Evolutionary conservation across 2,329 filamentous ascomycete genomes (phyloP), one percentile per base, ranked within the genome.

Genomic region (Fulvia fulva): DNA sequence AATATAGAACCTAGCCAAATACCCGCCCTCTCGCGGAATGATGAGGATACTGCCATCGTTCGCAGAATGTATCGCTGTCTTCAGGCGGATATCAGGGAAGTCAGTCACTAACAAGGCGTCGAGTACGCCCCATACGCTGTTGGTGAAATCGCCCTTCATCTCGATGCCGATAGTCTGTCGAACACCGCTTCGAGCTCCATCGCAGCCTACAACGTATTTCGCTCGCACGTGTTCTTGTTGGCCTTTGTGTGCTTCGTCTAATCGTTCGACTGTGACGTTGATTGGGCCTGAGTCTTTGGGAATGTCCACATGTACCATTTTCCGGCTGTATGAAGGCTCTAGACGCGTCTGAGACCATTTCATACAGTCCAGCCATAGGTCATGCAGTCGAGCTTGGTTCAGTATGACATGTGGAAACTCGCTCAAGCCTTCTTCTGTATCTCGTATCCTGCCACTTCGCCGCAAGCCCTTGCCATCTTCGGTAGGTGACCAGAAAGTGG

Each of bases 11-110:
- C 72, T 58, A 8, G 65, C 67, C 1, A 74, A 58, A 28, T 70
- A 71, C 14, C 68, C 68, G 26, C 69, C 69, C 55, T 74, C 72
- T 34, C 72, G 59, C 0, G 89, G 89, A 57, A 93, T 91, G 4
- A 91, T 86, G 84, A 92, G 89, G 68, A 92, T 86, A 19, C 87
- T 90, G 1, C 89, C 88, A 57, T 87, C 79, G 47, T 84, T 80
- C 74, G 71, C 67, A 3, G 87, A 90, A 70, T 91, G 88, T 59
- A 74, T 71, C 3, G 68, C 66, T 7, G 67, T 68, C 59, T 71
- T 72, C 23, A 71, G 62, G 28, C 71, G 60, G 67, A 91, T 89
- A 69, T 93, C 76, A 0, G 5, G 72, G 51, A 74, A 74, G 56
- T 70, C 65, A 4, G 70, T 73, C 5, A 71, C 67, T 3, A 71